Conservation (phyloP, 352 stramenopile species). For the Phytophthora palmivora region DNA sequence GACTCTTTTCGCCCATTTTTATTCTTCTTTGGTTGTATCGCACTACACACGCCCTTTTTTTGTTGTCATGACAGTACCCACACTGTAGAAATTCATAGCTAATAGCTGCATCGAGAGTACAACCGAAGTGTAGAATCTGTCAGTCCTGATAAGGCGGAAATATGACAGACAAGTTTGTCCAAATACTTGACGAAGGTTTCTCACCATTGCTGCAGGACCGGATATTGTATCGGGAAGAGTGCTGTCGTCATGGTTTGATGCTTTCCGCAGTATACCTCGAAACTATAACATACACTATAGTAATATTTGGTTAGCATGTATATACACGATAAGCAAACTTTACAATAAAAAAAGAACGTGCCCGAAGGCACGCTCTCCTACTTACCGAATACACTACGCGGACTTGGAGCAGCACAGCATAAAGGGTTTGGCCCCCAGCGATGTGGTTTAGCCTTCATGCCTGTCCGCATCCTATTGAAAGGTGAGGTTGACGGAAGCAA, state of each 20-base stretch:
- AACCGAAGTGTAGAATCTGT: conserved; percentile 10
- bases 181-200: conserved; percentile 3
- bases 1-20: neutral
- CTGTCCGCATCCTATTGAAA: conserved; percentile 7
- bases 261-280: conserved; percentile 10
- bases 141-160: neutral
- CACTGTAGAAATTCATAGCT: conserved; percentile 15
- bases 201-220: neutral
- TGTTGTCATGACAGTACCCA: conserved; percentile 5
- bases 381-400: conserved; percentile 5
- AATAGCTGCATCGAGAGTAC: conserved; percentile 12
- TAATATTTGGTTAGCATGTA: neutral
- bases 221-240: conserved; percentile 3
- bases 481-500: neutral
- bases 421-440: conserved; percentile 4
- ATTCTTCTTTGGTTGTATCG: neutral
- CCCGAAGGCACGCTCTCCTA: conserved; percentile 1
- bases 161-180: neutral
- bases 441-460: too few species aligned
- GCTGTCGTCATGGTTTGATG: neutral
- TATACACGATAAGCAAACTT: conserved; percentile 15
- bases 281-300: conserved; percentile 10
- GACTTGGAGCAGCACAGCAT: conserved; percentile 4
- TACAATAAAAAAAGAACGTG: conserved; percentile 6
- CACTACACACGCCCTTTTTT: neutral